A percentile compares a stretch with the other conserved stretches of the same genome.
phyloP scores from a whole-genome alignment of 1,284 basidiomycete species.

The Ganoderma resinaceum region DNA sequence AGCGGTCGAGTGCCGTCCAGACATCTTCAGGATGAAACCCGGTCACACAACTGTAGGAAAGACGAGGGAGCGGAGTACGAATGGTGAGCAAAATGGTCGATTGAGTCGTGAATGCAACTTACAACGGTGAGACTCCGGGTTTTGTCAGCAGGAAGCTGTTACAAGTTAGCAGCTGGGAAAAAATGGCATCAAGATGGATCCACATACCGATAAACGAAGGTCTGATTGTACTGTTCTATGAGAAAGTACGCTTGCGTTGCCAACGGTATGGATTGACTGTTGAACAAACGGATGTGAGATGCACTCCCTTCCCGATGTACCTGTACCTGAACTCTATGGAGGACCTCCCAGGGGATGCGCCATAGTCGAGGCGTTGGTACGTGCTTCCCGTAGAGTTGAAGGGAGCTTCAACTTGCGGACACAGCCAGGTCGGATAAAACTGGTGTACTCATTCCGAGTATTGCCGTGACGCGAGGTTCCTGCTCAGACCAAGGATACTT shows the following conservation, averaged over 20 bases:
- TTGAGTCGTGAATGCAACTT: background rate
- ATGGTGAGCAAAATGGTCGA: background rate
- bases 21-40: background rate
- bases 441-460: background rate
- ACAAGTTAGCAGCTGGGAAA: background rate
- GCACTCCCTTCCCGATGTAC: too few species aligned
- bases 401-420: background rate
- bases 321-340: too few species aligned
- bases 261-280: too few species aligned
- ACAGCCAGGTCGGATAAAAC: background rate
- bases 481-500: background rate
- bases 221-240: too few species aligned
- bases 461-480: background rate
- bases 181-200: background rate
- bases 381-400: too few species aligned
- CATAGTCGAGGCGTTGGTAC: too few species aligned
- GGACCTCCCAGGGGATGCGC: too few species aligned
- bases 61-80: background rate
- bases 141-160: background rate
- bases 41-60: background rate
- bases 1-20: conserved; percentile 12
- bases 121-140: background rate
- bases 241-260: too few species aligned
- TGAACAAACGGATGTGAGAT: too few species aligned
- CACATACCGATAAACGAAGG: background rate